Percentiles rank a stretch among this genome's conserved stretches.
Conservation (phyloP, 352 stramenopile species). For the Thraustochytrium sp. region DNA sequence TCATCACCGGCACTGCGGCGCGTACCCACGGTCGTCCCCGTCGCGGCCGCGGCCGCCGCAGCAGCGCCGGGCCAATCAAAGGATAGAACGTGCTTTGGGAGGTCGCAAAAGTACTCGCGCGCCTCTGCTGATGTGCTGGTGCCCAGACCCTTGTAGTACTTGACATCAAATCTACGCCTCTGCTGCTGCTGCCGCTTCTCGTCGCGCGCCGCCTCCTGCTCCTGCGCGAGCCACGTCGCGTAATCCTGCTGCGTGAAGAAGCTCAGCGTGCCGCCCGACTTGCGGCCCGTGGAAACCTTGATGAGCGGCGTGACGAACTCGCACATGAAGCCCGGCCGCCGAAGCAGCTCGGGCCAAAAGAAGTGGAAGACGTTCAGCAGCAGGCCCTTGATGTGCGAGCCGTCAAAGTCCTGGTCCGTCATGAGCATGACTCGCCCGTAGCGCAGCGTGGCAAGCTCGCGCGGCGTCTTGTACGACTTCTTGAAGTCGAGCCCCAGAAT, state of each 20-base stretch:
- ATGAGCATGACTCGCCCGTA: slow-evolving; percentile 99
- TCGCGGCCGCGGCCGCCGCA: slow-evolving; percentile 68
- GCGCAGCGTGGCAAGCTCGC: slow-evolving; percentile 76
- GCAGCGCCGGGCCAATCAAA: slow-evolving; percentile 34
- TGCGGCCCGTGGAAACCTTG: slow-evolving; percentile 81
- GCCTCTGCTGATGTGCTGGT: slow-evolving; percentile 93
- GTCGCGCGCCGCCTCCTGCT: slow-evolving; percentile 62
- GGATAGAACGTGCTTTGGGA: slow-evolving; percentile 84
- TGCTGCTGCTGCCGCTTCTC: no score
- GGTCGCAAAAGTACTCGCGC: slow-evolving; percentile 95
- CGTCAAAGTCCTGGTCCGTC: slow-evolving; percentile 98
- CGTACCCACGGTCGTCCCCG: slow-evolving; percentile 79
- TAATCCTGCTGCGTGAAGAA: slow-evolving; percentile 77
- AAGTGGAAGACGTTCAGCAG: slow-evolving; percentile 98
- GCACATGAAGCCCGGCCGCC: slow-evolving; percentile 89
- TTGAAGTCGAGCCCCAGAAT: slow-evolving; percentile 97
- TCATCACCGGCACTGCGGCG: not conserved
- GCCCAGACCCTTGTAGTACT: slow-evolving; percentile 98
- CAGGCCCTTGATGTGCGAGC: slow-evolving; percentile 98
- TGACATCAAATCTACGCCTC: no score
- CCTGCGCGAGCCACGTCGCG: slow-evolving; percentile 73
- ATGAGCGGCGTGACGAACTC: slow-evolving; percentile 99
- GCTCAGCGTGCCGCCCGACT: slow-evolving; percentile 50
- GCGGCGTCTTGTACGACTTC: slow-evolving; percentile 80
- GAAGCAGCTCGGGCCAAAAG: slow-evolving; percentile 94